These are phyloP conservation scores for Peniophora sp. DNA, from an alignment of 1,284 basidiomycete genomes.

Conservation along the genomic window DNA sequence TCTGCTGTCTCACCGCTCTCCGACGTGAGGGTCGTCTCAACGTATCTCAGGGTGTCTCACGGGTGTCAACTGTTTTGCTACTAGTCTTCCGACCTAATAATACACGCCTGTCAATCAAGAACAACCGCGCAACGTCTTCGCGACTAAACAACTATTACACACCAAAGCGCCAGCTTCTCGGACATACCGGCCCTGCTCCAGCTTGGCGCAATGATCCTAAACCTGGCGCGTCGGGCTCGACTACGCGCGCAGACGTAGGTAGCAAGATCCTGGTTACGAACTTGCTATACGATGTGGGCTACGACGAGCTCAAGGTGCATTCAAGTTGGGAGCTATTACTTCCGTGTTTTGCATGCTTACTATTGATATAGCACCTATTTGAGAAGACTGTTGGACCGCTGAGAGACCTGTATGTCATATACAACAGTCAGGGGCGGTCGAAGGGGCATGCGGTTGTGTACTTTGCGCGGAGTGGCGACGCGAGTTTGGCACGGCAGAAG, in stretches of 20 bases:
- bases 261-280: conserved; percentile 66
- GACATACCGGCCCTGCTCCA: conserved; percentile 46
- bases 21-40: too few relatives aligned
- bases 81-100: too few relatives aligned
- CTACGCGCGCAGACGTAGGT: conserved; percentile 28
- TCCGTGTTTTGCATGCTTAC: background rate
- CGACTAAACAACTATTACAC: conserved; percentile 43
- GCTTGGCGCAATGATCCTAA: conserved; percentile 40
- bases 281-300: conserved; percentile 61
- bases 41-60: too few relatives aligned
- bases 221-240: conserved; percentile 16
- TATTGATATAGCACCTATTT: conserved; percentile 56
- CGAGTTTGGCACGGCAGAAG: conserved; percentile 48
- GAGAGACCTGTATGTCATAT: conserved; percentile 58
- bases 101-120: conserved; percentile 11
- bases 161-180: conserved; percentile 48
- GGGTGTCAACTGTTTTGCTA: too few relatives aligned
- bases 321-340: background rate
- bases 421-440: conserved; percentile 62
- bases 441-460: conserved; percentile 72
- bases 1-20: too few relatives aligned
- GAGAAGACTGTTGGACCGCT: conserved; percentile 67
- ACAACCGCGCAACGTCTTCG: conserved; percentile 11
- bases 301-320: conserved; percentile 61
- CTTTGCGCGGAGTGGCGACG: conserved; percentile 56